Conservation (phyloP, 805 yeast genomes). For the Ogataea parapolymorpha region DNA sequence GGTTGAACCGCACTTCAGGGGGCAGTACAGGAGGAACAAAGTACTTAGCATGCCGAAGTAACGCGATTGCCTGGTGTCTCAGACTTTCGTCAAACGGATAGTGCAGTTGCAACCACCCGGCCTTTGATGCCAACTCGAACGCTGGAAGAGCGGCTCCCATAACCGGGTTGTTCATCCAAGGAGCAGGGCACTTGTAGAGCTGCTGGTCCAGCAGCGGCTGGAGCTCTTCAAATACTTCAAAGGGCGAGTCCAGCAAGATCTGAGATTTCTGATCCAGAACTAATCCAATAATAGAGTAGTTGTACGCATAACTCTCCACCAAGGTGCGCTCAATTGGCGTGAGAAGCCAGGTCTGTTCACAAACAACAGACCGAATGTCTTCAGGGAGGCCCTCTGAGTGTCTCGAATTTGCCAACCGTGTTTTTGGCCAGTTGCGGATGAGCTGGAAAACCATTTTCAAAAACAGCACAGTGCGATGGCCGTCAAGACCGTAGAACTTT, state of each 20-base stretch:
- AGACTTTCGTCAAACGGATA: constrained; percentile 11
- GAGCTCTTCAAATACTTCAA: constrained; percentile 33
- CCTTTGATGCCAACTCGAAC: constrained; percentile 37
- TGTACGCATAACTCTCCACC: constrained; percentile 42
- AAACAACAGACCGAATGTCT: not conserved
- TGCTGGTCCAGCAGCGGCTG: constrained; percentile 33
- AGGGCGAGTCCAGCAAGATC: constrained; percentile 38
- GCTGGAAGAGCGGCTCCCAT: constrained; percentile 37
- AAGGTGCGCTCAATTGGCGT: constrained; percentile 32
- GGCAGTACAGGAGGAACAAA: constrained; percentile 20
- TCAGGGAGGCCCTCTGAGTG: not conserved
- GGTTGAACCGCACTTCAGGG: constrained; percentile 7
- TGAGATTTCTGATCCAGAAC: constrained; percentile 29
- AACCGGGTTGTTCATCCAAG: constrained; percentile 41
- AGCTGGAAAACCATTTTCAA: constrained; percentile 35
- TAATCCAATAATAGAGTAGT: constrained; percentile 36
- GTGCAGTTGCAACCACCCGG: constrained; percentile 32
- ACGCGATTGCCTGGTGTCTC: constrained; percentile 5
- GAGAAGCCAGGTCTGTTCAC: not conserved
- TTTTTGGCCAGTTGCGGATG: constrained; percentile 29
- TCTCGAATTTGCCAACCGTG: constrained; percentile 1
- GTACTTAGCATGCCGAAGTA: constrained; percentile 13
- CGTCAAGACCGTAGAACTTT: constrained; percentile 29
- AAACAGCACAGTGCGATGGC: constrained; percentile 31
- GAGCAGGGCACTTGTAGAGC: constrained; percentile 28